phyloP scores from a whole-genome alignment of 176 grass and related monocot species.

The Avena sativa region DNA sequence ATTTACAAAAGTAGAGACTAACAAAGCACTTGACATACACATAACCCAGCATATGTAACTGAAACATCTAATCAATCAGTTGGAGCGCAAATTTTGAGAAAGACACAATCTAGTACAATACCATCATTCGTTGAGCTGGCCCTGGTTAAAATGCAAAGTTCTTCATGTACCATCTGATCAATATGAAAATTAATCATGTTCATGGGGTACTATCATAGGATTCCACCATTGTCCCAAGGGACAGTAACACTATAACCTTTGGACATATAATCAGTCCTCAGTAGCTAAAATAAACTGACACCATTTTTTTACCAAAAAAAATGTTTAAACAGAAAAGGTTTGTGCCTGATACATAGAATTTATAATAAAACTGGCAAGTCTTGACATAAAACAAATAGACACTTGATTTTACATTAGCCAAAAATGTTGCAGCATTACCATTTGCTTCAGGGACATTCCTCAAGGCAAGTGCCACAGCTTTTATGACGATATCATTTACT shows the following conservation, averaged over 20 bases:
- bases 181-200: constrained; percentile 29
- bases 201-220: neutral
- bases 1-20: constrained; percentile 31
- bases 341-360: constrained; percentile 2
- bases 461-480: constrained; percentile 97
- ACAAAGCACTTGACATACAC: constrained; percentile 1
- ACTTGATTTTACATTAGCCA: constrained; percentile 11
- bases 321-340: constrained; percentile 4
- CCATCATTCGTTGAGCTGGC: neutral
- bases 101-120: constrained; percentile 22
- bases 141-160: neutral
- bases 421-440: constrained; percentile 58
- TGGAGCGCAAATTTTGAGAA: neutral
- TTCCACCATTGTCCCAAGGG: neutral
- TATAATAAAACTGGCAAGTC: constrained; percentile 15
- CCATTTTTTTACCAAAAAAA: neutral
- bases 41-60: constrained; percentile 25
- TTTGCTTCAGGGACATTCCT: constrained; percentile 91
- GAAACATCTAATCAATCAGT: constrained; percentile 13
- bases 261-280: constrained; percentile 11
- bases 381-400: neutral
- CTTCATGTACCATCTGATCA: constrained; percentile 3
- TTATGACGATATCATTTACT: constrained; percentile 97
- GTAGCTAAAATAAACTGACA: neutral
- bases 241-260: neutral